Evolutionary conservation across 2,329 filamentous ascomycete genomes (phyloP), one percentile per base, ranked within the genome.

Genomic region (Botrytis fragariae): DNA sequence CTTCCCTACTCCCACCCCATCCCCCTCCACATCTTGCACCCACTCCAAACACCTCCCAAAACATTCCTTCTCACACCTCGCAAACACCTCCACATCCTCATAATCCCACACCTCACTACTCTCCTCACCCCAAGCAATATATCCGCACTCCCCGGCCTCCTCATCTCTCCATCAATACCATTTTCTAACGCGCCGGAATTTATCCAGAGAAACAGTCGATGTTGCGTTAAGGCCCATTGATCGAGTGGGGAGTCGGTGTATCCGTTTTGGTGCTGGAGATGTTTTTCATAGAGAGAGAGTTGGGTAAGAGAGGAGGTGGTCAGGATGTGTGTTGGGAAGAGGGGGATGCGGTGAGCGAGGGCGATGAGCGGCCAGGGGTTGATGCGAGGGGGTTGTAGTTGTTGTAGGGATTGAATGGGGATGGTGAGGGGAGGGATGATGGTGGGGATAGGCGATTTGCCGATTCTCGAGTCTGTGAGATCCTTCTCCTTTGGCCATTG

Each of bases 401-500:
- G 10, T 35, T 60, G 29, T 22, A 3, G 29, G 1, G 16, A 1
- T 44, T 18, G 18, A 12, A 5, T 20, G 44, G 18, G 7, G 44
- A 20, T 45, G 7, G 42, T 7, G 1, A 44, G 42, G 42, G 42
- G 42, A 18, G 42, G 16, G 4, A 42, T 42, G 14, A 42, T 42
- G 42, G 16, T 44, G 42, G 42, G 42, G 45, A 10, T 0, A 2
- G 2, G 7, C 22, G 20, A 25, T 22, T 3, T 0, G 9, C 3
- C 3, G 8, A 1, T 10, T 48, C 8, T 22, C 22, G 4, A 22
- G 8, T 10, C 48, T 10, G 5, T 0, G 48, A 12, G 48, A 51
- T 12, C 12, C 0, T n/a, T 5, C 10, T 1, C 10, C 1, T 25
- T n/a, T 20, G 1, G 1, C 20, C 20, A 1, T 45, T 7, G 44